Base-by-base conservation (phyloP, 305 asterid genomes). In the Fraxinus platypoda region DNA sequence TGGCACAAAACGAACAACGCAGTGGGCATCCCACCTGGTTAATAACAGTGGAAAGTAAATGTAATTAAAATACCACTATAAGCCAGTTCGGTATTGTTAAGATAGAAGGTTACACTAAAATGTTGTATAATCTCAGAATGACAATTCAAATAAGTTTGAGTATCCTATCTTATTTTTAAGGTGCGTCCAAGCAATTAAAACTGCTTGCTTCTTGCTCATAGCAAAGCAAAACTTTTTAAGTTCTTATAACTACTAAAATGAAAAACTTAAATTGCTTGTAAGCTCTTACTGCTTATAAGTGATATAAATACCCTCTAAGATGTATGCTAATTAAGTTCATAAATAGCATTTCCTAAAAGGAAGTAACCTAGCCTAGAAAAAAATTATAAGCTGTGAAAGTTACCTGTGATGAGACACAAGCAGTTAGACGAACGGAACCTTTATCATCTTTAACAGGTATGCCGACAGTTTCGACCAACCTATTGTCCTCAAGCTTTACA, bases 341-440 rank as follows among this genome's bases (percentile, higher is more conserved):
- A 54, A 62, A 62, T 62, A 64, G 28, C 6, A 11, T 64, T 64
- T 64, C 72, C 72, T 23, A 21, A 23, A 62, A 64, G 72, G 71
- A 23, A 23, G 72, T 21, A 23, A 64, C 31, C 72, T 64, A 0
- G 33, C 15, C 34, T 59, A 59, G 31, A 62, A 46, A 71, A 74
- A 68, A 81, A 38, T 30, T 41, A 78, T 41, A 49, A 49, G 59
- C 62, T 78, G 23, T 72, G 81, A 87, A 89, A 57, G 62, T 83
- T 77, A 94, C 99, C 97, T 95, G 99, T 21, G 99, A 95, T 70
- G 98, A 95, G 80, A 95, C 95, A 87, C 99, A 95, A 66, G 98
- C 99, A 78, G 99, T 95, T 86, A 95, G 87, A 81, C 98, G 93
- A 75, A 71, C 80, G 68, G 97, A 92, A 81, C 98, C 98, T 85